phyloP scores from a whole-genome alignment of 208 protist genomes.

The Phytomonas sp. region DNA sequence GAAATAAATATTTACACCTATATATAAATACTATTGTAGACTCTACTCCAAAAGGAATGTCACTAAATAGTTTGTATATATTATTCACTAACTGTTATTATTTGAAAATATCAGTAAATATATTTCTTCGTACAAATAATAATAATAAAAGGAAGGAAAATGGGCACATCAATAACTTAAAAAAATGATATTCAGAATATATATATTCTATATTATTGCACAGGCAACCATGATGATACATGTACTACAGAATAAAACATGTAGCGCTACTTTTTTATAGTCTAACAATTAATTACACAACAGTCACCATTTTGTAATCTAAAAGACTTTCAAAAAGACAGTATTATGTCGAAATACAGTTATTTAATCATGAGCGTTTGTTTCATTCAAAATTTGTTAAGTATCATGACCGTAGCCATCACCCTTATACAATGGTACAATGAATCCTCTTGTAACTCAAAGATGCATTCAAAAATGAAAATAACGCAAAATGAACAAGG shows the following conservation, averaged over 20 bases:
- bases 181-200: background rate
- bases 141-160: background rate
- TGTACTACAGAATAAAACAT: background rate
- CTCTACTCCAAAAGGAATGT: background rate
- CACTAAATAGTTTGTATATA: background rate
- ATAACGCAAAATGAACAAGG: constrained; percentile 11
- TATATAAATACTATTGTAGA: background rate
- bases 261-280: background rate
- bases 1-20: constrained; percentile 5
- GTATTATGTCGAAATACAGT: background rate
- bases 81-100: constrained; percentile 4
- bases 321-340: background rate
- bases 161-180: background rate
- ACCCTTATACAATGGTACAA: background rate
- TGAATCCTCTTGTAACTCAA: constrained; percentile 4
- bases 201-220: background rate
- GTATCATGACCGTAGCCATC: background rate
- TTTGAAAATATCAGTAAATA: constrained; percentile 1
- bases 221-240: background rate
- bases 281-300: background rate
- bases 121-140: background rate
- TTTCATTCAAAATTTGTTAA: background rate
- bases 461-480: constrained; percentile 2
- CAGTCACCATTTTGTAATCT: background rate
- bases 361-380: background rate